Evolutionary conservation across 495 filamentous ascomycete genomes (phyloP), one percentile per base, ranked within the genome.

Genomic region (Filosporella fistucella): DNA sequence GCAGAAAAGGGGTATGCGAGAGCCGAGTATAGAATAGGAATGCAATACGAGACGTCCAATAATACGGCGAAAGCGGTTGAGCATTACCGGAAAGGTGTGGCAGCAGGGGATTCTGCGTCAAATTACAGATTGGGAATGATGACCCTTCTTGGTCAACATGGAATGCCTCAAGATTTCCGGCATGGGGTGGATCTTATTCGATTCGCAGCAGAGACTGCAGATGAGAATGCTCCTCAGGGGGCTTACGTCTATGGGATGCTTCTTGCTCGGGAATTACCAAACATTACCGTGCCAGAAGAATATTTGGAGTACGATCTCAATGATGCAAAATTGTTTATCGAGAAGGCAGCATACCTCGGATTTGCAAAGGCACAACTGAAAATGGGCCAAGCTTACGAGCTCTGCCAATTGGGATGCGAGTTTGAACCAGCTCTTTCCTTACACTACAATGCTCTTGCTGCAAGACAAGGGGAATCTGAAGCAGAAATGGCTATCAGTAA

Each of bases 171-270:
- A 58, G 88, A 98, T 59, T 91, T 79, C 59, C 69, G 76, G 12
- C 77, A 65, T 42, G 94, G 89, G 6, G 69, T 97, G 29, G 81
- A 93, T 29, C 75, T 95, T 51, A 89, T 98, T 53, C 79, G 80
- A 40, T 68, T 77, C 50, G 87, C 91, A 24, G 90, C 94, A 40
- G 81, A 89, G 50, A 89, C 82, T 12, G 89, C 93, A 23, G 93
- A 98, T 60, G 91, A 97, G 68, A 96, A 98, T 63, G 90, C 93
- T 8, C 94, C 93, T 5, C 93, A 97, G 62, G 93, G 94, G 42
- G 93, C 94, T 41, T 98, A 95, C 67, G 84, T 97, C 34, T 94
- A 91, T 59, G 93, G 93, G 47, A 94, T 97, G 93, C 82, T 98
- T 42, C 77, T 94, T 54, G 88, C 88, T 10, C 77, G 87, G 34